Base-by-base conservation (phyloP, 169 alveolate species). In the Sarcocystis neurona region DNA sequence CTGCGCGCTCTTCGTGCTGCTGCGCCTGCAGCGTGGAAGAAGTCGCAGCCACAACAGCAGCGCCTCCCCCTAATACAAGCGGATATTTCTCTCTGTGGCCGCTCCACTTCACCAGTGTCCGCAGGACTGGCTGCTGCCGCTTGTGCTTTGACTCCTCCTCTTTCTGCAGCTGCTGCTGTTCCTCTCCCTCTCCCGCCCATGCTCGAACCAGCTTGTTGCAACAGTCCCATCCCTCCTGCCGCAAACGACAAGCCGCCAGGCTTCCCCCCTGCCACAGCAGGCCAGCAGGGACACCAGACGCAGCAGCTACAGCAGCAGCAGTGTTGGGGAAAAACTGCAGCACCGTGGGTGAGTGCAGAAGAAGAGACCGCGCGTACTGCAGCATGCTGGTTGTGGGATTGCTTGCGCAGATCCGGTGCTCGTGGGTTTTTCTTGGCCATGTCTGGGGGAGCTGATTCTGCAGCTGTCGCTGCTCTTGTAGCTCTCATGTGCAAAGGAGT, bases 371-470 rank as follows among this genome's bases (percentile, higher is more conserved):
- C 94, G 12, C 50, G 66, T 44, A 97, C 96, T 0, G 96, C 97
- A 30, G 93, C 97, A 2, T 88, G 92, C 46, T 95, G 96, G 95
- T 85, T 96, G 27, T 97, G 98, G 98, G 98, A 97, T 88, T 97
- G 95, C 50, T 88, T 96, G 43, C 72, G 89, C 27, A 79, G 93
- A 23, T 92, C 94, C 18, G 88, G 87, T 39, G 88, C 87, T 53
- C 85, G 95, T 12, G 99, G 99, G 0, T 96, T 94, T 88, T 96
- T 96, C 88, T 80, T 97, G 30, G 97, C 99, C 0, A 85, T 96
- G 34, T 95, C 98, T 27, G 99, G 99, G 20, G 99, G 99, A 0
- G 94, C 96, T 30, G 99, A 97, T 90, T 75, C 91, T 43, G 68
- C 91, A 34, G 84, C 90, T 48, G 91, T 91, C 0, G 93, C 92